Evolutionary conservation across 768 basidiomycete species (phyloP).

Genomic region (Pisolithus marmoratus): DNA sequence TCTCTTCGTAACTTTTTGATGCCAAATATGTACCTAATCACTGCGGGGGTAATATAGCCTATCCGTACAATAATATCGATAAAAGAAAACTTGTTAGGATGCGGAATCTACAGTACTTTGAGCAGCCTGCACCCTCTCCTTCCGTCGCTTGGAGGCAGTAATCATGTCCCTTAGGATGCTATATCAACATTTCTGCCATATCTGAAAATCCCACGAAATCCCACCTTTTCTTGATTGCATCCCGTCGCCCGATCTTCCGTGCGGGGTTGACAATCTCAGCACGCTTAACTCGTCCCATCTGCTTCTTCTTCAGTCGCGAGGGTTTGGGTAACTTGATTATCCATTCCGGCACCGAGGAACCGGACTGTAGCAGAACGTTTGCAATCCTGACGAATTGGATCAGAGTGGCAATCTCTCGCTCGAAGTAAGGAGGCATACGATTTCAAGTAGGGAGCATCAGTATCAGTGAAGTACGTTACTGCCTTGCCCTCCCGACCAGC

Average conservation of each 20-base stretch:
- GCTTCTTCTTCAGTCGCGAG: slow-evolving; percentile 77
- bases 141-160: slow-evolving; percentile 63
- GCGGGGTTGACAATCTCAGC: slow-evolving; percentile 70
- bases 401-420: slow-evolving; percentile 4
- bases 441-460: slow-evolving; percentile 89
- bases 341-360: slow-evolving; percentile 90
- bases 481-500: slow-evolving; percentile 91
- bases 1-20: too few species aligned
- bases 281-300: slow-evolving; percentile 82
- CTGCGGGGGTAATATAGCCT: too few species aligned
- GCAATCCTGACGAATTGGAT: slow-evolving; percentile 59
- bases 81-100: neutral
- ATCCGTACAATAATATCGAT: neutral
- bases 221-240: slow-evolving; percentile 71
- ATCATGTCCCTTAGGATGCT: slow-evolving; percentile 63
- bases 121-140: slow-evolving; percentile 29
- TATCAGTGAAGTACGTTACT: slow-evolving; percentile 92
- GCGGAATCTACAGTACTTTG: neutral
- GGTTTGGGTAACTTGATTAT: slow-evolving; percentile 93
- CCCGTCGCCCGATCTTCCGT: slow-evolving; percentile 58
- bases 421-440: slow-evolving; percentile 44
- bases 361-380: slow-evolving; percentile 91
- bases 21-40: too few species aligned
- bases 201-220: slow-evolving; percentile 6
- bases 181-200: neutral